These are phyloP conservation scores for Oldenlandia corymbosa DNA, from an alignment of 257 asterid species.

Conservation along the genomic window DNA sequence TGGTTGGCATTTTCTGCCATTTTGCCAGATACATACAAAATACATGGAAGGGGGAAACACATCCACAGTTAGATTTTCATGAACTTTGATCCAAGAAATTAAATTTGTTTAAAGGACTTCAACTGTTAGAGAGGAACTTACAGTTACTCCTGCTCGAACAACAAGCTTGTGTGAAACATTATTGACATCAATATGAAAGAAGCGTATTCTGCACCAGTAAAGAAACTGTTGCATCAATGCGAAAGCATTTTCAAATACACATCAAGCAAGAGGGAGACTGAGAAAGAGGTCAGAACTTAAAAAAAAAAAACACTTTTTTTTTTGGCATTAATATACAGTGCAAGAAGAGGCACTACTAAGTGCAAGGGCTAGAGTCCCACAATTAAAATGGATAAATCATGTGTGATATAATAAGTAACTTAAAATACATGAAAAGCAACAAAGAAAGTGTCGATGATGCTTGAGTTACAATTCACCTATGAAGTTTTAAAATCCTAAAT, in stretches of 20 bases:
- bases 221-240: conserved; percentile 9
- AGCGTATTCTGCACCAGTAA: conserved; percentile 51
- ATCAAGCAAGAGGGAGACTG: not conserved
- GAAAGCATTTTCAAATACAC: not conserved
- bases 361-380: not conserved
- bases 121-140: conserved; percentile 39
- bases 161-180: conserved; percentile 77
- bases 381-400: too few relatives aligned
- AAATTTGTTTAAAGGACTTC: not conserved
- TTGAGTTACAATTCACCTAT: not conserved
- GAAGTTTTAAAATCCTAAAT: not conserved
- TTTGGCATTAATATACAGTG: not conserved
- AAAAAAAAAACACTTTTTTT: not conserved
- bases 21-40: conserved; percentile 23
- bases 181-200: conserved; percentile 77
- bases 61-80: conserved; percentile 14
- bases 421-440: not conserved
- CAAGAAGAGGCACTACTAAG: not conserved
- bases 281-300: not conserved
- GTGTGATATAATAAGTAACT: not conserved
- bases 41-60: conserved; percentile 33
- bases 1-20: conserved; percentile 92
- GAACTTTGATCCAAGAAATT: conserved; percentile 7
- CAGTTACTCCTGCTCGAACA: conserved; percentile 78
- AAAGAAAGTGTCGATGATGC: not conserved